A percentile compares a stretch with the other conserved stretches of the same genome.
phyloP scores from a whole-genome alignment of 2,329 filamentous ascomycete species.

The Paraphaeosphaeria minitans region DNA sequence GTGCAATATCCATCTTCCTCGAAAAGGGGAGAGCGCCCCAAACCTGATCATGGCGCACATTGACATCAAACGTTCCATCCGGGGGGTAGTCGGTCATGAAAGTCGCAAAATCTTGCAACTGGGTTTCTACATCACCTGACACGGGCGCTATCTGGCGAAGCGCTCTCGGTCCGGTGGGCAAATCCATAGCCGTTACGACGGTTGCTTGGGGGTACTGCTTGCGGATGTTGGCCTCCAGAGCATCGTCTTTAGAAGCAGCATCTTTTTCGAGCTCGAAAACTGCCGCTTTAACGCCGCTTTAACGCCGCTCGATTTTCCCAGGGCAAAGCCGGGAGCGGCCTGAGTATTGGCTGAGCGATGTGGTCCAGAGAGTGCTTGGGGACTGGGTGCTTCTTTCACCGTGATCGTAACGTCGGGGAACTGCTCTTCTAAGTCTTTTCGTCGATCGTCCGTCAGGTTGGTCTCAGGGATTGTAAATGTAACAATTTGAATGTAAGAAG shows the following conservation, averaged over 20 bases:
- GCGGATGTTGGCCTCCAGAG: slow-evolving; percentile 8
- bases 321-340: neutral
- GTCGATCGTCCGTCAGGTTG: slow-evolving; percentile 3
- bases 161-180: neutral
- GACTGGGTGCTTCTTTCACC: neutral
- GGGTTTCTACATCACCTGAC: slow-evolving; percentile 3
- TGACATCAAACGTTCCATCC: slow-evolving; percentile 1
- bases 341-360: neutral
- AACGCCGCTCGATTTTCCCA: slow-evolving; percentile 13
- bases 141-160: neutral
- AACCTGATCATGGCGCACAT: neutral
- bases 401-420: slow-evolving; percentile 12
- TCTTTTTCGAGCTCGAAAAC: slow-evolving; percentile 14
- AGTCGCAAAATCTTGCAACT: slow-evolving; percentile 11
- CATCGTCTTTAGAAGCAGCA: slow-evolving; percentile 1
- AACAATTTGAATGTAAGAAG: slow-evolving; percentile 1
- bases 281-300: slow-evolving; percentile 15
- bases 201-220: slow-evolving; percentile 16
- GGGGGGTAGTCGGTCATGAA: slow-evolving; percentile 12
- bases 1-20: slow-evolving; percentile 14
- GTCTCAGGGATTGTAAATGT: slow-evolving; percentile 11
- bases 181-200: neutral
- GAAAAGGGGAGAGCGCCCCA: slow-evolving; percentile 8
- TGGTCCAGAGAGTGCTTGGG: neutral
- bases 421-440: slow-evolving; percentile 3